Evolutionary conservation across 2,329 filamentous ascomycete genomes (phyloP).

Genomic region (Sporothrix brunneoviolacea): DNA sequence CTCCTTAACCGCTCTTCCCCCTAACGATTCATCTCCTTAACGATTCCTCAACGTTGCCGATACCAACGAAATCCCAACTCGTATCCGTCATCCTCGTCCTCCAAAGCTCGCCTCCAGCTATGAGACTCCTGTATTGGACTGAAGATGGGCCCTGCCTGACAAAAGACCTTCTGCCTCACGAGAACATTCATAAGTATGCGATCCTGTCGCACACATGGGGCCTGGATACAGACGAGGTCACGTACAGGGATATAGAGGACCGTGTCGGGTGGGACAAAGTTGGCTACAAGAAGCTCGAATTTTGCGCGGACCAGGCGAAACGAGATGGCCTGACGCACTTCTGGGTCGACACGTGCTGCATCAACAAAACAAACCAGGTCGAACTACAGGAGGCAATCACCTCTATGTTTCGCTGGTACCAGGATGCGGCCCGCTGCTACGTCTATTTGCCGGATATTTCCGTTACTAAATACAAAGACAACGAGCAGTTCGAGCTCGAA

Average conservation of each 20-base stretch:
- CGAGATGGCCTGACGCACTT: slow-evolving; percentile 1
- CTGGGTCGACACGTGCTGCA: slow-evolving; percentile 18
- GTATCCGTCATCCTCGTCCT: no score
- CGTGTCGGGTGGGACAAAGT: slow-evolving; percentile 1
- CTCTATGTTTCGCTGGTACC: slow-evolving; percentile 17
- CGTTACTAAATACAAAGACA: no score
- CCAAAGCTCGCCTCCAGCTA: no score
- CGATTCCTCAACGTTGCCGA: no score
- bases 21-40: no score
- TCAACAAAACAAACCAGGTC: slow-evolving; percentile 9
- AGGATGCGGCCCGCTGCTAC: slow-evolving; percentile 3
- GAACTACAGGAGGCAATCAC: slow-evolving; percentile 13
- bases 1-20: no score
- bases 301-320: not conserved
- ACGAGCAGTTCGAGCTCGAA: no score
- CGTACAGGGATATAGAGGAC: slow-evolving; percentile 14
- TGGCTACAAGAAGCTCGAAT: slow-evolving; percentile 14
- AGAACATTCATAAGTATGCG: slow-evolving; percentile 6
- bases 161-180: not conserved
- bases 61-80: no score
- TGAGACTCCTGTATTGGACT: not conserved
- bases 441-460: slow-evolving; percentile 12
- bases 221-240: slow-evolving; percentile 12
- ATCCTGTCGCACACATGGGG: slow-evolving; percentile 26
- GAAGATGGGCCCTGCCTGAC: not conserved